Base-by-base conservation (phyloP, 441 rosid species). In the Theobroma grandiflorum region DNA sequence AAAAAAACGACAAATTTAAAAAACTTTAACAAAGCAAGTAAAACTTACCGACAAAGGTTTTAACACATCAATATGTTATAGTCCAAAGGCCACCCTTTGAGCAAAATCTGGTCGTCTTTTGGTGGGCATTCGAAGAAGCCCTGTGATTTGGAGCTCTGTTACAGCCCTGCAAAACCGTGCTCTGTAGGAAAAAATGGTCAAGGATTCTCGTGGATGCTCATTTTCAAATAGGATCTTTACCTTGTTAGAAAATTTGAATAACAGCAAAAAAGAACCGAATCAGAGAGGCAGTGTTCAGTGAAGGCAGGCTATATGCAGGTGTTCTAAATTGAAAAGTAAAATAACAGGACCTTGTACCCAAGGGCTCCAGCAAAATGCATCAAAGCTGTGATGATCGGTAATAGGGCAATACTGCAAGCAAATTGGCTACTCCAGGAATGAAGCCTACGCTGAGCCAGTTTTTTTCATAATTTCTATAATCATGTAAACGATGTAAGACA, bases 141-240 rank as follows among this genome's bases (percentile, higher is more conserved):
- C 99, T 37, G 95, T 84, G 20, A 96, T 89, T 90, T 95, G 98
- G 69, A 96, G 99, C 88, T 96, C 99, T 33, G 85, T 88, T 4
- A 93, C 91, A 40, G 91, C 98, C 90, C 89, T 89, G 86, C 97
- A 96, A 89, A 92, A 96, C 77, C 96, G 82, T 52, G 97, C 95
- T 90, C 99, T 96, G 84, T 78, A 74, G 80, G 11, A 61, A 78
- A 3, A 55, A 26, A 83, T 72, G 83, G 86, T 91, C 79, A 95
- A 89, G 99, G 92, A 90, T 42, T 73, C 68, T 18, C 72, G 18
- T 45, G 65, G 42, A 65, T 15, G 26, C 40, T 11, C 35, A 35
- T 62, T 20, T 68, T 38, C 11, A 12, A 67, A 11, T 52, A 1
- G 26, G n/a, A 8, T 55, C 5, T 55, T 42, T 18, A 38, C 42